These are phyloP conservation scores for Cyclospora cayetanensis DNA, from an alignment of 169 alveolate species.

Conservation along the genomic window DNA sequence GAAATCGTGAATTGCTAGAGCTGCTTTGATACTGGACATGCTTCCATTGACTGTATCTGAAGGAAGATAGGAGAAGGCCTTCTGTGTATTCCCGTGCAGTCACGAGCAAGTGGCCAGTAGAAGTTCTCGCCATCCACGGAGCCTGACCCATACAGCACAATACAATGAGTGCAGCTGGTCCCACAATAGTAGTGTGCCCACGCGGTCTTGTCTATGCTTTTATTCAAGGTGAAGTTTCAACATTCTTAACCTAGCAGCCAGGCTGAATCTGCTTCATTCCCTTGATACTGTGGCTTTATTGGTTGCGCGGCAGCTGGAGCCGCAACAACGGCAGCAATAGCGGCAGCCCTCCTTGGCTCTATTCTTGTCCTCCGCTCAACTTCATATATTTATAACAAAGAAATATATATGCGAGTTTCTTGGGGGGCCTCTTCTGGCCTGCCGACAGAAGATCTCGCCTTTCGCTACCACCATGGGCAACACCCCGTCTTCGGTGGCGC, in stretches of 20 bases:
- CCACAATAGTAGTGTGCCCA: background rate
- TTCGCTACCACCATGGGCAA: constrained; percentile 26
- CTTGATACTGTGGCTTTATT: background rate
- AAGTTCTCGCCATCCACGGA: constrained; percentile 33
- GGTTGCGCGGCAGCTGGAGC: constrained; percentile 18
- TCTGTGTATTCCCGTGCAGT: too few relatives aligned
- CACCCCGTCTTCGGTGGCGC: constrained; percentile 57
- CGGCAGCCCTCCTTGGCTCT: background rate
- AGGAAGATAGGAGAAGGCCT: constrained; percentile 43
- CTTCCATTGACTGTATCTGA: background rate
- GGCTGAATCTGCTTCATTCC: background rate
- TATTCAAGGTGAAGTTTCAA: constrained; percentile 28
- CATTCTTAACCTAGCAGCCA: background rate
- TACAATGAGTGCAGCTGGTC: background rate
- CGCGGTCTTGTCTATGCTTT: constrained; percentile 23
- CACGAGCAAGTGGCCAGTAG: too few relatives aligned
- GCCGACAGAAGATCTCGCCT: background rate
- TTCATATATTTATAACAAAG: background rate
- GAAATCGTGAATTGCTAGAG: too few relatives aligned
- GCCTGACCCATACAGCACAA: constrained; percentile 58
- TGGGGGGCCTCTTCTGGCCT: background rate
- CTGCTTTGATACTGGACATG: too few relatives aligned
- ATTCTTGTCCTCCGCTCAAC: background rate
- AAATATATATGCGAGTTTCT: background rate
- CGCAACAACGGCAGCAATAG: background rate